Base-by-base conservation (phyloP, 352 stramenopile species). In the Phytopythium mirpurense region DNA sequence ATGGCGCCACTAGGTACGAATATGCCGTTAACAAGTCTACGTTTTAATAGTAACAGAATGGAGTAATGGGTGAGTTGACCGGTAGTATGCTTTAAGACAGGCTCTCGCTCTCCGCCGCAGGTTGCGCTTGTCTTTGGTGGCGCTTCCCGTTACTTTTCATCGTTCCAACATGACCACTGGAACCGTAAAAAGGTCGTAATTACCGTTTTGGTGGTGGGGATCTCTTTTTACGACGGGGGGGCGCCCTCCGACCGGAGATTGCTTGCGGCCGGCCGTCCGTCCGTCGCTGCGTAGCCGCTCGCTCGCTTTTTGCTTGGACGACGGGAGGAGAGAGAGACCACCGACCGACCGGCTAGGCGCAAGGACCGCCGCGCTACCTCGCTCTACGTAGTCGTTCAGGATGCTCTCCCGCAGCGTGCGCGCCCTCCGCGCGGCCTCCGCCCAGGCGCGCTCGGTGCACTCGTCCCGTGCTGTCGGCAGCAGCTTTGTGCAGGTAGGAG, bases 361-460 rank as follows among this genome's bases (percentile, higher is more conserved):
- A n/a, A n/a, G 29, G 5, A 26, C 19, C 27, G 27, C 27, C 32
- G 7, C 5, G 9, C 24, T 27, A n/a, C 27, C 58, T n/a, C n/a
- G n/a, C n/a, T n/a, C n/a, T n/a, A n/a, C n/a, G n/a, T n/a, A n/a
- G n/a, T n/a, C n/a, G n/a, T n/a, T n/a, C n/a, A n/a, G n/a, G n/a
- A 90, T 90, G 78, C 67, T 90, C 27, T 73, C 76, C 56, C 75
- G 75, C 51, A 78, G 51, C 63, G 65, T 87, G 55, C 79, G 79
- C 42, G 66, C 68, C 56, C 50, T 60, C 38, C 37, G 48, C 18
- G 62, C 66, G 37, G 52, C 56, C 45, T 73, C 73, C 51, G 63
- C 45, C 42, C 51, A 51, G 47, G 34, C 62, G 29, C 67, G 60
- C 46, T 31, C 54, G 15, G 24, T 88, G 56, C 79, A 86, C 63